A percentile compares a stretch with the other conserved stretches of the same genome.
Conservation (phyloP, 1,139 yeast genomes). For the Diutina rugosa region DNA sequence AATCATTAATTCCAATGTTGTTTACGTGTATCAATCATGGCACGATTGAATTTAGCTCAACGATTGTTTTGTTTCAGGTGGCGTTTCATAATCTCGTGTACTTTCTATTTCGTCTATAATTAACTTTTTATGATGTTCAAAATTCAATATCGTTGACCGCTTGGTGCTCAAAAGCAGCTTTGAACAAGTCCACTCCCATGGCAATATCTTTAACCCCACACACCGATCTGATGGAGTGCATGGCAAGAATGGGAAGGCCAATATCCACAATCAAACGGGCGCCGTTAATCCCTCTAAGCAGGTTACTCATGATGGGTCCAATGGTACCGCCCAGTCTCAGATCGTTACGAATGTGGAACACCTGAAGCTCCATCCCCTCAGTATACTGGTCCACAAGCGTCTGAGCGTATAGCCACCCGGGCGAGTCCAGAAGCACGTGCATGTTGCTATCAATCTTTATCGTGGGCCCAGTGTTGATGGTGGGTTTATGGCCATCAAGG, state of each 20-base stretch:
- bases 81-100: neutral
- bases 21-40: too few relatives aligned
- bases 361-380: slow-evolving; percentile 14
- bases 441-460: slow-evolving; percentile 29
- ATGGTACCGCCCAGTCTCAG: slow-evolving; percentile 33
- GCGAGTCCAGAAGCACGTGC: slow-evolving; percentile 30
- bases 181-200: slow-evolving; percentile 25
- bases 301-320: slow-evolving; percentile 22
- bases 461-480: slow-evolving; percentile 29
- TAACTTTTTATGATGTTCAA: too few relatives aligned
- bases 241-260: slow-evolving; percentile 31
- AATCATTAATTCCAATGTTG: neutral
- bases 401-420: slow-evolving; percentile 20
- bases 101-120: too few relatives aligned
- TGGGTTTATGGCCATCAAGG: slow-evolving; percentile 25
- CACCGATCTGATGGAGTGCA: slow-evolving; percentile 33
- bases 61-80: neutral
- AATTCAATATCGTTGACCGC: neutral
- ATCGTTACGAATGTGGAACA: slow-evolving; percentile 32
- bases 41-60: too few relatives aligned
- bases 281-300: slow-evolving; percentile 19
- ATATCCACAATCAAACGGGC: slow-evolving; percentile 26
- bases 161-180: slow-evolving; percentile 19
- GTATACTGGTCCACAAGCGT: slow-evolving; percentile 17
- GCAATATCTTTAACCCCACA: slow-evolving; percentile 32